A percentile compares a stretch with the other conserved stretches of the same genome.
phyloP scores from a whole-genome alignment of 768 basidiomycete species.

The Boletus reticulatus region DNA sequence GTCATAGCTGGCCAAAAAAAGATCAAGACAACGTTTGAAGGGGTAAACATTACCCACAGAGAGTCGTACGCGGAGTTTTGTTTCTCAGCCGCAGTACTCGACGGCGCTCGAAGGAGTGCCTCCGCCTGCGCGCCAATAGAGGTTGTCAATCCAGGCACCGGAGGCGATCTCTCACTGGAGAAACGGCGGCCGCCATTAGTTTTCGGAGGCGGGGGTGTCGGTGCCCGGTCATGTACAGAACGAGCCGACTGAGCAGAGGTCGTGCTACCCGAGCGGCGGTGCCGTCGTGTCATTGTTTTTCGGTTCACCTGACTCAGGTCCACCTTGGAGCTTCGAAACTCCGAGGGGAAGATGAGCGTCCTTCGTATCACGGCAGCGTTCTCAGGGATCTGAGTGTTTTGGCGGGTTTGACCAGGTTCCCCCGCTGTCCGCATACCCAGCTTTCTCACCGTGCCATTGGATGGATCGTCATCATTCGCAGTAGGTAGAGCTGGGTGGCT shows the following conservation, averaged over 20 bases:
- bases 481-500: constrained; percentile 16
- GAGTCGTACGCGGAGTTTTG: constrained; percentile 74
- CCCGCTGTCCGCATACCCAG: constrained; percentile 20
- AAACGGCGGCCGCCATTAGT: constrained; percentile 54
- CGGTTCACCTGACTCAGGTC: constrained; percentile 55
- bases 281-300: constrained; percentile 48
- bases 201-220: constrained; percentile 82
- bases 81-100: constrained; percentile 53
- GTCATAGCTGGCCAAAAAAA: constrained; percentile 57
- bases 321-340: constrained; percentile 52
- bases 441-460: constrained; percentile 32
- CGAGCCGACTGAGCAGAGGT: constrained; percentile 60
- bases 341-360: constrained; percentile 78
- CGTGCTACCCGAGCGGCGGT: constrained; percentile 62
- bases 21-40: constrained; percentile 13
- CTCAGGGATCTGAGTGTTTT: constrained; percentile 36
- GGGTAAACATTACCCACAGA: constrained; percentile 50
- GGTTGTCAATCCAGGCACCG: constrained; percentile 62
- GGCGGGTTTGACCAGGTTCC: constrained; percentile 25
- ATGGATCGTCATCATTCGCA: constrained; percentile 31
- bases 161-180: constrained; percentile 64
- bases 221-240: constrained; percentile 77
- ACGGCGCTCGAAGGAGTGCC: constrained; percentile 38
- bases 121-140: constrained; percentile 44
- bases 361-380: constrained; percentile 61